Evolutionary conservation across 2,329 filamentous ascomycete species (phyloP), one percentile per base, ranked within the genome.

Genomic region (Beauveria varroae): DNA sequence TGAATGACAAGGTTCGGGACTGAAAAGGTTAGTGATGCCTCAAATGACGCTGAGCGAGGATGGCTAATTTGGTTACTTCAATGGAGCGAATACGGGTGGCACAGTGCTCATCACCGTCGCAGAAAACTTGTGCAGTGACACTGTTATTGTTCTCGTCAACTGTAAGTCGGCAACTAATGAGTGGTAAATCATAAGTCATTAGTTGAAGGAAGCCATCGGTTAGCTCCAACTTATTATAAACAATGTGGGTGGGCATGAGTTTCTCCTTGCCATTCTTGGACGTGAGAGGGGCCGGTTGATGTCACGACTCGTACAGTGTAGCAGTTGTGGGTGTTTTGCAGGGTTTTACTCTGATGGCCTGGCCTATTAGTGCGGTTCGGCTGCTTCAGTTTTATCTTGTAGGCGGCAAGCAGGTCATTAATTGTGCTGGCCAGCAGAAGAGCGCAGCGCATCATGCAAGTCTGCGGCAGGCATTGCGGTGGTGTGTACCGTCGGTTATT

Each of bases 281-380:
- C 16, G 1, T 9, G 56, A 41, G 37, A 43, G 30, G 57, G 57
- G 56, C 24, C 22, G 46, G 34, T 51, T 59, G 57, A 59, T 51
- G 57, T 59, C 57, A 59, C 57, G 57, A 59, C 57, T 52, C 56
- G 56, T 51, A 59, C 46, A n/a, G 26, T n/a, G 30, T 20, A 18
- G 44, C 47, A n/a, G 24, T 22, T 51, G 56, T 43, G 37, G 40
- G 24, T 30, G 53, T 56, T 24, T 56, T 56, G 26, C 55, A 57
- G 55, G 40, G 44, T 44, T 54, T 43, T 54, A 43, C 22, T 34
- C 9, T 24, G 44, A 50, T 30, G 41, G 20, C 7, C 10, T 16
- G 52, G 20, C 24, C 20, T 55, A 12, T 34, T 37, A n/a, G 16
- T 57, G 10, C 14, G 3, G 55, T 40, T 47, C 28, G 20, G 28